Base-by-base conservation (phyloP, 169 alveolate genomes). In the Eimeria necatrix region DNA sequence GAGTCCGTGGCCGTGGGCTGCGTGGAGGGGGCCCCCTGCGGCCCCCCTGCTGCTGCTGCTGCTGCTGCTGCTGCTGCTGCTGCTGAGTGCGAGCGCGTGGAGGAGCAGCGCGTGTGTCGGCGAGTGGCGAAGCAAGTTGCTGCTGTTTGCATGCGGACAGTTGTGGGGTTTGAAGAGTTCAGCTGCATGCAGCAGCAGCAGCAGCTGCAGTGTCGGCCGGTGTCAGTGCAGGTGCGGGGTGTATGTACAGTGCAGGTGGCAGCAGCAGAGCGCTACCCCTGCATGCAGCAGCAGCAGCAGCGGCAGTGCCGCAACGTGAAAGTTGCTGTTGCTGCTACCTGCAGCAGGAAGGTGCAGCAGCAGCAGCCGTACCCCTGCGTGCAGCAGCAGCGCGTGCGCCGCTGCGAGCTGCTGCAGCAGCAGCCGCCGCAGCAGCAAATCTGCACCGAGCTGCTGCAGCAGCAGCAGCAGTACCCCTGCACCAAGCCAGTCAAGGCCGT, bases 331-430 rank as follows among this genome's bases (percentile, higher is more conserved):
- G 48, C 20, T 1, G 91, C 74, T 0, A 84, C 91, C 24, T 84
- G 91, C 91, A 49, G 32, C 10, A 84, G 53, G 49, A 56, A 84
- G 53, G 91, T 84, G 22, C 52, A 73, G 1, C 78, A 49, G 26
- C 73, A 84, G 61, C 73, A 49, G 49, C 91, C 91, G 46, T 84
- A 84, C 76, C 7, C 51, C 52, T 84, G 91, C 76, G 56, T 76
- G 3, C 59, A 46, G 26, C 52, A 53, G 3, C 78, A 84, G 41
- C n/a, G n/a, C n/a, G n/a, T n/a, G n/a, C 22, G n/a, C 78, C 49
- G 51, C 14, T 53, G 22, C 24, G 73, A 84, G 78, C 56, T 73
- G 78, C 52, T 18, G 53, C 16, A 84, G n/a, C 78, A 52, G 59
- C 41, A 46, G n/a, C 59, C 56, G 4, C 74, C 91, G 12, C 56